A percentile compares a stretch with the other conserved stretches of the same genome.
phyloP scores from a whole-genome alignment of 805 yeast genomes.

The Soucietia sequanensis region DNA sequence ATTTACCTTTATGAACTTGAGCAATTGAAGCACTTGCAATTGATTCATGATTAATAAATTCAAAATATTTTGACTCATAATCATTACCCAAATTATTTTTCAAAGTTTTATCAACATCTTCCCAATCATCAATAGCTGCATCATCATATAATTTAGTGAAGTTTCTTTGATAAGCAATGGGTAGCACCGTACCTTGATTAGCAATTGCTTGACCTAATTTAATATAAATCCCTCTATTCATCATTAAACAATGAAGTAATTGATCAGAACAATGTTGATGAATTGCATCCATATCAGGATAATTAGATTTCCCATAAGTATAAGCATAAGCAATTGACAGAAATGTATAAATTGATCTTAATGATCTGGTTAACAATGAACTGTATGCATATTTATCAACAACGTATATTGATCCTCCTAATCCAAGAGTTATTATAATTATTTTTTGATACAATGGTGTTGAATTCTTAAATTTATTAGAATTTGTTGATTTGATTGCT shows the following conservation, averaged over 20 bases:
- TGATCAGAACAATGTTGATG: constrained; percentile 57
- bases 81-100: constrained; percentile 39
- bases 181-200: constrained; percentile 68
- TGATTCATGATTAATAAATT: constrained; percentile 51
- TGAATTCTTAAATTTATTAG: too few species aligned
- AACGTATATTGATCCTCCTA: constrained; percentile 16
- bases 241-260: constrained; percentile 25
- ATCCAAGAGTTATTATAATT: too few species aligned
- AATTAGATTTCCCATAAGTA: constrained; percentile 42
- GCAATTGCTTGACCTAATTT: constrained; percentile 81
- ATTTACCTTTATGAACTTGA: constrained; percentile 59
- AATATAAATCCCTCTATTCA: constrained; percentile 55
- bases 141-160: constrained; percentile 61
- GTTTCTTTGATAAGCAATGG: constrained; percentile 58
- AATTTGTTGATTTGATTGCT: too few species aligned
- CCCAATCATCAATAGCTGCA: constrained; percentile 64
- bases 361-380: constrained; percentile 53
- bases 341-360: constrained; percentile 48
- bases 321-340: constrained; percentile 59
- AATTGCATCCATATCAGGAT: constrained; percentile 41
- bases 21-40: constrained; percentile 77
- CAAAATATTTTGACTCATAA: constrained; percentile 40
- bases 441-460: too few species aligned
- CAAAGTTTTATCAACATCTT: constrained; percentile 39
- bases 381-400: constrained; percentile 42